Conservation (phyloP, 2,329 filamentous ascomycete genomes). For the Pseudocercospora vitis region DNA sequence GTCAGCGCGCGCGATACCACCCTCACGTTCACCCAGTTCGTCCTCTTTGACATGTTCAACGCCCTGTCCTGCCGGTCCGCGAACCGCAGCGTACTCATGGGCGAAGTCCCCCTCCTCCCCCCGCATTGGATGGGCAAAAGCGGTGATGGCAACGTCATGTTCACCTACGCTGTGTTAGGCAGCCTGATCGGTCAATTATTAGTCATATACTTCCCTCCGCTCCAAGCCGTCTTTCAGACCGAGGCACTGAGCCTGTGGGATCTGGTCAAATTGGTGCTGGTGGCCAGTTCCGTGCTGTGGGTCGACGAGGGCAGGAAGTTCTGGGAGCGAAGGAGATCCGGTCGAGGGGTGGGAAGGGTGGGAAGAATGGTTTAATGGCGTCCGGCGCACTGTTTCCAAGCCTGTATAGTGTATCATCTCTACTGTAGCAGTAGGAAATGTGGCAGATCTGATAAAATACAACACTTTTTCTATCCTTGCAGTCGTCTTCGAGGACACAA, state of each 20-base stretch:
- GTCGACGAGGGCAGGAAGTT: conserved; percentile 89
- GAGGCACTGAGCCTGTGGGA: conserved; percentile 77
- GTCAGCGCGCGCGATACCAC: conserved; percentile 94
- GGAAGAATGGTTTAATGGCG: conserved; percentile 5
- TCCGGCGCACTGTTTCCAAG: no score
- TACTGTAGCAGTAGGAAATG: no score
- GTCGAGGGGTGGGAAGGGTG: not conserved
- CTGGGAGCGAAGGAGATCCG: conserved; percentile 36
- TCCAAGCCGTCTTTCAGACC: conserved; percentile 95
- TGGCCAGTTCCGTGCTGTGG: conserved; percentile 93
- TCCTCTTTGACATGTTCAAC: conserved; percentile 99
- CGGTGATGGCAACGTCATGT: conserved; percentile 73
- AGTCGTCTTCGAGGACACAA: no score
- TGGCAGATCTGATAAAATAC: no score
- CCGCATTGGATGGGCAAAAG: conserved; percentile 14
- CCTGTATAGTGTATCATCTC: no score
- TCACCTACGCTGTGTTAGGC: conserved; percentile 91
- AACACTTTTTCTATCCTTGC: no score
- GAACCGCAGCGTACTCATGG: conserved; percentile 80
- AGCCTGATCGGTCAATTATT: conserved; percentile 81
- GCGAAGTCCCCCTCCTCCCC: conserved; percentile 57
- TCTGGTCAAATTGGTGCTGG: conserved; percentile 66
- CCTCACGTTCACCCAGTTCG: conserved; percentile 99
- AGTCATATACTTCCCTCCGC: conserved; percentile 91
- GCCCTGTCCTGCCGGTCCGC: conserved; percentile 90